phyloP scores from a whole-genome alignment of 2,329 filamentous ascomycete genomes.

The Colletotrichum sp. region DNA sequence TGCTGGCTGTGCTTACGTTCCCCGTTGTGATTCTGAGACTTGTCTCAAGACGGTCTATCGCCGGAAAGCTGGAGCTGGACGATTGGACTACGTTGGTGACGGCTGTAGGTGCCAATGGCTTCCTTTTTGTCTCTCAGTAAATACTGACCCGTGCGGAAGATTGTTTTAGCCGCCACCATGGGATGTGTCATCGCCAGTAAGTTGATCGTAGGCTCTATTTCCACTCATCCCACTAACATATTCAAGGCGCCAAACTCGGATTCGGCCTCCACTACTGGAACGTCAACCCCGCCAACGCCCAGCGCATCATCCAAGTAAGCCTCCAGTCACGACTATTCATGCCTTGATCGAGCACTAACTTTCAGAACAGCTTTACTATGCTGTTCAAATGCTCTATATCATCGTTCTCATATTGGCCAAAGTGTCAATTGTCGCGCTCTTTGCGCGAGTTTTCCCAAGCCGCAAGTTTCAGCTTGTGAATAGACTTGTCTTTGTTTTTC shows the following conservation, averaged over 20 bases:
- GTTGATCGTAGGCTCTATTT: background rate
- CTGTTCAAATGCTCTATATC: slow-evolving; percentile 26
- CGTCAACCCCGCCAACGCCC: slow-evolving; percentile 13
- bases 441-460: slow-evolving; percentile 23
- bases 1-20: background rate
- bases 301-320: slow-evolving; percentile 6
- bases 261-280: slow-evolving; percentile 29
- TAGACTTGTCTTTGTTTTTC: slow-evolving; percentile 3
- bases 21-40: slow-evolving; percentile 3
- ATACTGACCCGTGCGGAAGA: background rate
- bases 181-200: slow-evolving; percentile 1
- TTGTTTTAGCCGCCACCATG: background rate
- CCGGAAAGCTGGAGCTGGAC: background rate
- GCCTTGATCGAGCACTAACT: background rate
- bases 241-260: background rate
- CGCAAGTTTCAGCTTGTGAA: slow-evolving; percentile 21
- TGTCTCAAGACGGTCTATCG: background rate
- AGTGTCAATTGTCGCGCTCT: slow-evolving; percentile 27
- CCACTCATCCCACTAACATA: background rate
- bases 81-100: slow-evolving; percentile 9
- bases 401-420: slow-evolving; percentile 26
- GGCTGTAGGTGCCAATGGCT: background rate
- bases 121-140: background rate
- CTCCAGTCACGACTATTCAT: background rate
- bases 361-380: slow-evolving; percentile 13